These are phyloP conservation scores for Kluyveromyces nonfermentans DNA, from an alignment of 805 yeast species.

Conservation along the genomic window DNA sequence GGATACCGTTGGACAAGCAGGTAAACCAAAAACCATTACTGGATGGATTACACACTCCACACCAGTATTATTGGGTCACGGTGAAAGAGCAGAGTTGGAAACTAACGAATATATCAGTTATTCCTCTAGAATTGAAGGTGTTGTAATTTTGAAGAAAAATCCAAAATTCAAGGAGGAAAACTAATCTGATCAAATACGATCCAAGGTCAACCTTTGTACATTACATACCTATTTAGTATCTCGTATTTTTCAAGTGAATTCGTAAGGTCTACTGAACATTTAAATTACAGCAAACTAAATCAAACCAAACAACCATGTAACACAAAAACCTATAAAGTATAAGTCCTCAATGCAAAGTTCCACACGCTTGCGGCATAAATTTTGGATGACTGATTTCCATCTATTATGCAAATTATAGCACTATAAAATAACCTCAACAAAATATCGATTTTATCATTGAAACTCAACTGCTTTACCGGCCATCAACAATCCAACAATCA, in stretches of 20 bases:
- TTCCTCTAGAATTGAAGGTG: constrained; percentile 79
- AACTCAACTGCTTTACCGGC: constrained; percentile 92
- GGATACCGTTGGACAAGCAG: constrained; percentile 98
- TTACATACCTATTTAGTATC: neutral
- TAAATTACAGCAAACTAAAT: no score
- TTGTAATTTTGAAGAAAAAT: constrained; percentile 85
- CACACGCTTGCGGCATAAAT: neutral
- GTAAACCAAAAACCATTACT: constrained; percentile 96
- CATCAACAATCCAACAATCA: constrained; percentile 95
- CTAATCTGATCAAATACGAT: neutral
- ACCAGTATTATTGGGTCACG: constrained; percentile 86
- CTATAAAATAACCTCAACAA: neutral
- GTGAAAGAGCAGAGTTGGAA: constrained; percentile 95
- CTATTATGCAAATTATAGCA: neutral
- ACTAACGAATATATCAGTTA: constrained; percentile 77
- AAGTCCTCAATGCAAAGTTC: neutral
- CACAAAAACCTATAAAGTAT: no score
- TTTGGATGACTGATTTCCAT: neutral
- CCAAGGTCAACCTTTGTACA: neutral
- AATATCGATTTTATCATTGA: constrained; percentile 30
- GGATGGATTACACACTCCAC: constrained; percentile 99
- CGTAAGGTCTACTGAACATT: neutral
- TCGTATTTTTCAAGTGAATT: neutral
- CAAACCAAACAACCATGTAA: no score
- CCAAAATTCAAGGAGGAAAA: constrained; percentile 68